phyloP scores from a whole-genome alignment of 1,284 basidiomycete genomes.

The Baeospora myosura region DNA sequence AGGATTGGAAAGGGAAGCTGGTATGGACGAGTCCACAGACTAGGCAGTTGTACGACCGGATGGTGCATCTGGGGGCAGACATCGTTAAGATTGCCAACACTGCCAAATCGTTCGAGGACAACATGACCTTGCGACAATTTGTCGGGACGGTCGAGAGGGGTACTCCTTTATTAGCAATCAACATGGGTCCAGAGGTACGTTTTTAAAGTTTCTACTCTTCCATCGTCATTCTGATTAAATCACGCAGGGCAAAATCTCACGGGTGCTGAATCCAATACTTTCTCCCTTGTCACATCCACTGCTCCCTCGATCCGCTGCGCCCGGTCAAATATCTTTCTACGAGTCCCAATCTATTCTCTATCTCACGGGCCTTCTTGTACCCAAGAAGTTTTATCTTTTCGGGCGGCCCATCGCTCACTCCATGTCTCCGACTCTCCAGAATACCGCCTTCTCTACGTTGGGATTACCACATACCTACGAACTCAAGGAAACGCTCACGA shows the following conservation, averaged over 20 bases:
- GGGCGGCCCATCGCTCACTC: conserved; percentile 87
- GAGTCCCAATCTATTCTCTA: conserved; percentile 80
- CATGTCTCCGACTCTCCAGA: conserved; percentile 90
- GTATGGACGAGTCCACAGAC: conserved; percentile 73
- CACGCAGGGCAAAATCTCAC: conserved; percentile 91
- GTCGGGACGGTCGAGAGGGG: conserved; percentile 33
- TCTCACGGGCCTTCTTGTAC: conserved; percentile 72
- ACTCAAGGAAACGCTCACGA: conserved; percentile 66
- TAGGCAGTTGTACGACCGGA: conserved; percentile 62
- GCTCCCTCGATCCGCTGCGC: conserved; percentile 80
- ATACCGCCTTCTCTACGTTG: conserved; percentile 76
- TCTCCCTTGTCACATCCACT: conserved; percentile 87
- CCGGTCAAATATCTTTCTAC: conserved; percentile 85
- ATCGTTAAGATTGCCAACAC: conserved; percentile 91
- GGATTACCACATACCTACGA: conserved; percentile 81
- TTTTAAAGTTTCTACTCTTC: no score
- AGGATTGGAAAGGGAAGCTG: conserved; percentile 86
- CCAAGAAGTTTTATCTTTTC: conserved; percentile 77
- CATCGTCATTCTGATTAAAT: no score
- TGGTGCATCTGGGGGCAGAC: conserved; percentile 46
- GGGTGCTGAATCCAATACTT: conserved; percentile 81
- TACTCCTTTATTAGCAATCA: conserved; percentile 89
- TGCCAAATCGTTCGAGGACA: conserved; percentile 72
- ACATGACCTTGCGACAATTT: conserved; percentile 76
- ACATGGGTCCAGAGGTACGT: no score